Evolutionary conservation across 2,329 filamentous ascomycete genomes (phyloP), one percentile per base, ranked within the genome.

Genomic region (Aspergillus sp.): DNA sequence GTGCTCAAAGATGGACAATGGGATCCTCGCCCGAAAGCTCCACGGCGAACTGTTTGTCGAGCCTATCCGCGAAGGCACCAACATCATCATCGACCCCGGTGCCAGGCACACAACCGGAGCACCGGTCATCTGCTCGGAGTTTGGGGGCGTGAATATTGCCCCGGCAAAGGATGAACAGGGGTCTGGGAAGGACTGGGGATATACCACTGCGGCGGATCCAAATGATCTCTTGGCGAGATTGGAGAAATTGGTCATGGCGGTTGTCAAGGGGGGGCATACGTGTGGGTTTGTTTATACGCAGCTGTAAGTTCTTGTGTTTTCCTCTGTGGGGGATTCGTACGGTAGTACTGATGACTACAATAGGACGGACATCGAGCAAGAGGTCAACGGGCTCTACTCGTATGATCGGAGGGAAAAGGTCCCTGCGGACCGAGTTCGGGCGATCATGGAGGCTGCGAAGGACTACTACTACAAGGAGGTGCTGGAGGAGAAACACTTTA

Each of bases 271-370:
- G 0, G 87, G 87, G 0, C 80, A 85, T 67, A 81, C 84, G 49
- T 87, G 85, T 67, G 86, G 86, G 0, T 83, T 90, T 69, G 88
- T 90, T 0, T 90, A 88, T 68, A 90, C 88, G 2, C 88, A 90
- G 64, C 69, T 90, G 81, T 86, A 71, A 78, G 84, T 79, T 31
- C 7, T 34, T 11, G n/a, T 19, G 19, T 19, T 15, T 9, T 54
- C 2, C 25, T 30, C 7, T 38, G 7, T 3, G 31, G 7, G 1
- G 3, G 31, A 8, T 19, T 19, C 6, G 6, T 3, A 38, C 28
- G 3, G 13, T 3, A 5, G 30, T 9, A 1, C 23, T 55, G 3
- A 30, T 59, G 22, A 55, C 41, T n/a, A 11, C 1, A 0, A 48
- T 70, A 69, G 71, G 64, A 80, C 80, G 60, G 84, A 87, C 69